These are phyloP conservation scores for Dendrobium huoshanense DNA, from an alignment of 106 monocot species.

Conservation along the genomic window DNA sequence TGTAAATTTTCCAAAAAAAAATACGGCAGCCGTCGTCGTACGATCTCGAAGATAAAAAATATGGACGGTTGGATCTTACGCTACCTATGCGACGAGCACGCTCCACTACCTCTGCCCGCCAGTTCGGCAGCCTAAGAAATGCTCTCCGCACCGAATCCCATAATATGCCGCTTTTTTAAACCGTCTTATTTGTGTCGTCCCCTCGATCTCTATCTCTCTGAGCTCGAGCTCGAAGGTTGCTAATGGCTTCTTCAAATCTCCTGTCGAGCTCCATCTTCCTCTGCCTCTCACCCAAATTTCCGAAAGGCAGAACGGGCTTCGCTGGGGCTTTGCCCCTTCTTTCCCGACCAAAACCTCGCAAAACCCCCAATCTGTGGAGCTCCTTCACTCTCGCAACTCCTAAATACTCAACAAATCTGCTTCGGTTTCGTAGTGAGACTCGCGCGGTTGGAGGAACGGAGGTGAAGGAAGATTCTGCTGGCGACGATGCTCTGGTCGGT, in stretches of 20 bases:
- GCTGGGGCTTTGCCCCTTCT: neutral
- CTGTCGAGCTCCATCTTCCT: conserved; percentile 7
- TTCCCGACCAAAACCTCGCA: neutral
- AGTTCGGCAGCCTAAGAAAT: too few species aligned
- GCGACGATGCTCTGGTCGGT: conserved; percentile 28
- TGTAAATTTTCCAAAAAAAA: too few species aligned
- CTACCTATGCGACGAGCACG: neutral
- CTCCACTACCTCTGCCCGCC: neutral
- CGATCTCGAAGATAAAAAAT: neutral
- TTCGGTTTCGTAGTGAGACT: conserved; percentile 11
- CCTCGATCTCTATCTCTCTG: neutral
- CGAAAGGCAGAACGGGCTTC: neutral
- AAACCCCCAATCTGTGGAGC: neutral
- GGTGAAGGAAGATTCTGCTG: neutral
- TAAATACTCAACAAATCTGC: neutral
- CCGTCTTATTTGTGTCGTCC: neutral
- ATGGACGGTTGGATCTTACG: neutral
- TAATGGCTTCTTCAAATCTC: conserved; percentile 33
- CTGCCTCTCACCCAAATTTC: neutral
- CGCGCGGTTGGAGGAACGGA: conserved; percentile 27
- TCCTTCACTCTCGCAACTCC: neutral
- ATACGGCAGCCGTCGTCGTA: neutral
- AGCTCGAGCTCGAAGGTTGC: neutral
- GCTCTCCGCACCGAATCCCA: neutral
- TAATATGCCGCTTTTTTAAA: neutral